Evolutionary conservation across 768 basidiomycete genomes (phyloP).

Genomic region (Leccinum variicolor): DNA sequence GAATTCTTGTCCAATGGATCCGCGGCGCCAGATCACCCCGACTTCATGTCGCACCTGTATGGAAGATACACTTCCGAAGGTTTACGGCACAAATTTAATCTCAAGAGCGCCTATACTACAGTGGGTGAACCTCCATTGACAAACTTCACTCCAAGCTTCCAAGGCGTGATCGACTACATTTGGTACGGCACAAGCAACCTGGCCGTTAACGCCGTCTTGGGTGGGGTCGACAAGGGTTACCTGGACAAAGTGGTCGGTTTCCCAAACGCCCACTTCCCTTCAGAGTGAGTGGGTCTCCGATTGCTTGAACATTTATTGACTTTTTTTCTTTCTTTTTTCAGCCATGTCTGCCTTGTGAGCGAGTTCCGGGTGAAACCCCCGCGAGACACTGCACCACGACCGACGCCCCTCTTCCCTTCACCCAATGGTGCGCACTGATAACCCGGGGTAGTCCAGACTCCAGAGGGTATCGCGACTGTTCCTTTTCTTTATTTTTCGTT

Average conservation of each 20-base stretch:
- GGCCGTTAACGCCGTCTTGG: conserved; percentile 77
- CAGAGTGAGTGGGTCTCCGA: conserved; percentile 66
- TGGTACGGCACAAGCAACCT: conserved; percentile 82
- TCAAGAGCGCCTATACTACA: conserved; percentile 82
- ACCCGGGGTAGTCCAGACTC: neutral
- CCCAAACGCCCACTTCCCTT: conserved; percentile 95
- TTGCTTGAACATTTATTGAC: neutral
- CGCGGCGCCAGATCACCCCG: conserved; percentile 72
- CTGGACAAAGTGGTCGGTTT: conserved; percentile 92
- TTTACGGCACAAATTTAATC: conserved; percentile 68
- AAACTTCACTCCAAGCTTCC: conserved; percentile 87
- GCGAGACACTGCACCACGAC: conserved; percentile 40
- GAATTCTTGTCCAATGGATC: conserved; percentile 80
- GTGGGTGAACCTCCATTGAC: conserved; percentile 69
- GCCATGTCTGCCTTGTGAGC: conserved; percentile 67
- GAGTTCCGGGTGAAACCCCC: conserved; percentile 82
- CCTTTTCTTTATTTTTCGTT: neutral
- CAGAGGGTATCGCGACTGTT: conserved; percentile 6
- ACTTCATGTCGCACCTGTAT: conserved; percentile 90
- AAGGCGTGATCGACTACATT: conserved; percentile 88
- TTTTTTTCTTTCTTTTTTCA: conserved; percentile 33
- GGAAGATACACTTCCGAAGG: conserved; percentile 93
- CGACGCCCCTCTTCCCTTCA: conserved; percentile 38
- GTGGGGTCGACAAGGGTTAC: conserved; percentile 82
- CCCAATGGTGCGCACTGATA: conserved; percentile 34